These are phyloP conservation scores for Cornus florida DNA, from an alignment of 148 eudicot genomes.

Conservation along the genomic window DNA sequence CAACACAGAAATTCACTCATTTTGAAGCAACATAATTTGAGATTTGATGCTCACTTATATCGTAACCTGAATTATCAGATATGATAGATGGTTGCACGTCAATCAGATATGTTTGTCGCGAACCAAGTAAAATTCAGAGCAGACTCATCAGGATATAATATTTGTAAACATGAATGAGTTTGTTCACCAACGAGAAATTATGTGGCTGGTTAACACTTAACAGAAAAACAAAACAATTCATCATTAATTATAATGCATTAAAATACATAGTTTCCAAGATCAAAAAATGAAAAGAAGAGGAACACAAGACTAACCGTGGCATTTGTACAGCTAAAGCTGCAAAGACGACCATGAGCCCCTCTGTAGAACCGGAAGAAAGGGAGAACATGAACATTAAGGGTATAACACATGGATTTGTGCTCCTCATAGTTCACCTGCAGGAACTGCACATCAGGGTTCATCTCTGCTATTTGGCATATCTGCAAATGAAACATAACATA, in stretches of 20 bases:
- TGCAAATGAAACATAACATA: constrained; percentile 20
- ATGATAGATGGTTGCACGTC: too few species aligned
- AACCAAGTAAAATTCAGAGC: too few species aligned
- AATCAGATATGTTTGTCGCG: too few species aligned
- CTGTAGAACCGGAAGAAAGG: constrained; percentile 89
- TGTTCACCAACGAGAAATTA: too few species aligned
- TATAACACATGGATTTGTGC: constrained; percentile 84
- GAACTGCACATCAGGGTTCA: constrained; percentile 83
- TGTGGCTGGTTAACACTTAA: too few species aligned
- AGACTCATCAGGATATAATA: too few species aligned
- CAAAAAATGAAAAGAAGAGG: not conserved
- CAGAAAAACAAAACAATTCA: not conserved
- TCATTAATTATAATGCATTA: too few species aligned
- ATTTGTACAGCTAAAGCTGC: constrained; percentile 91
- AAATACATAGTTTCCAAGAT: not conserved
- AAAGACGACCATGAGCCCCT: constrained; percentile 77
- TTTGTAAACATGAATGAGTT: too few species aligned
- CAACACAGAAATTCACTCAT: too few species aligned
- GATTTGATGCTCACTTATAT: too few species aligned
- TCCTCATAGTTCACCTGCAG: constrained; percentile 79
- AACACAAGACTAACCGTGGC: constrained; percentile 61
- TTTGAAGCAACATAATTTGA: too few species aligned
- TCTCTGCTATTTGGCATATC: constrained; percentile 83
- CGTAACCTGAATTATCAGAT: too few species aligned
- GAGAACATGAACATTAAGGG: constrained; percentile 81